Conservation (phyloP, 257 asterid species). For the Salvia miltiorrhiza region DNA sequence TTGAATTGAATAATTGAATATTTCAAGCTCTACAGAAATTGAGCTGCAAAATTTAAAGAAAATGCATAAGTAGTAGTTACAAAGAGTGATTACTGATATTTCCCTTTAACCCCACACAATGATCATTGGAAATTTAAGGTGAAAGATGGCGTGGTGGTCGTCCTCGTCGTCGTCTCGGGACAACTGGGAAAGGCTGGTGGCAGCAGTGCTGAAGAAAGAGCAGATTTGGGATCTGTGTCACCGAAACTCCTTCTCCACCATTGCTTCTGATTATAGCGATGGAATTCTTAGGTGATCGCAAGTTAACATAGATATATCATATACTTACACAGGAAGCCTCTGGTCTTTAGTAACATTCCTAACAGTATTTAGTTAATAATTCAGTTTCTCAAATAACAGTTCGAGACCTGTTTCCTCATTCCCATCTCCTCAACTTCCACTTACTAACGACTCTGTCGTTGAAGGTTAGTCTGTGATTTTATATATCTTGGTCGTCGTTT, state of each 20-base stretch:
- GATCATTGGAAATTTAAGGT: no score
- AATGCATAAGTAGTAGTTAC: no score
- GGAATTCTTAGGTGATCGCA: background rate
- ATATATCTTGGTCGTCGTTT: no score
- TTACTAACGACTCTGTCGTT: background rate
- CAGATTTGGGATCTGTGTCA: background rate
- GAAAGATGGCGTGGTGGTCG: background rate
- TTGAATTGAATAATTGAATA: no score
- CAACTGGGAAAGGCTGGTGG: constrained; percentile 1
- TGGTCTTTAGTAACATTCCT: no score
- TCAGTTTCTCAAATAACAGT: background rate
- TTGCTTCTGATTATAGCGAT: background rate
- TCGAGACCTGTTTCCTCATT: background rate
- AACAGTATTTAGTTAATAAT: no score
- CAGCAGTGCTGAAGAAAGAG: background rate
- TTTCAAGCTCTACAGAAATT: no score
- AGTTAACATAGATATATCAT: no score
- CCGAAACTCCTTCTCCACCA: background rate
- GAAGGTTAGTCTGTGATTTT: background rate
- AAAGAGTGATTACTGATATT: no score
- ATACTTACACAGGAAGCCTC: no score
- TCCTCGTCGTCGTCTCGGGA: background rate
- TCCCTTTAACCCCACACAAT: no score
- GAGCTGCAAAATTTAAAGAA: no score
- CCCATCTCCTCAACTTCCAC: background rate